Evolutionary conservation across 2,329 filamentous ascomycete genomes (phyloP).

Genomic region (Leptosphaerulina australis): DNA sequence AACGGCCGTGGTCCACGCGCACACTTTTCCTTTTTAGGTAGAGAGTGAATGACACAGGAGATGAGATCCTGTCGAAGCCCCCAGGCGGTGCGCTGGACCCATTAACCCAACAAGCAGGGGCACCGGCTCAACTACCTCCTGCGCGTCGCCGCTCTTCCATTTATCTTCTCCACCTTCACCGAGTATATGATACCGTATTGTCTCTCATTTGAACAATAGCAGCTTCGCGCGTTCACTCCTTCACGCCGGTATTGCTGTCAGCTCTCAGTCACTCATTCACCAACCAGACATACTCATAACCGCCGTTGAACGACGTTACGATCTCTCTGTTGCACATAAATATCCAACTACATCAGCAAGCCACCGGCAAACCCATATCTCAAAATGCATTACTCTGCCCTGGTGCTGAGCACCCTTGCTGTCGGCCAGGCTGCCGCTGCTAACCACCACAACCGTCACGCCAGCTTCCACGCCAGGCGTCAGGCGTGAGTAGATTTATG

Average conservation of each 20-base stretch:
- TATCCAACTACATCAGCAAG: constrained; percentile 13
- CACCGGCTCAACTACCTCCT: constrained; percentile 29
- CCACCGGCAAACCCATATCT: constrained; percentile 9
- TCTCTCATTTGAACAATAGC: constrained; percentile 33
- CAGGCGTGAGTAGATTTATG: constrained; percentile 34
- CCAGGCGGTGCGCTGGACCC: constrained; percentile 18
- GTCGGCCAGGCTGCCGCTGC: constrained; percentile 44
- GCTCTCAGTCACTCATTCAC: constrained; percentile 41
- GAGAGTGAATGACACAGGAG: constrained; percentile 23
- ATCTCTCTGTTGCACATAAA: constrained; percentile 21
- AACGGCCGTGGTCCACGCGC: constrained; percentile 28
- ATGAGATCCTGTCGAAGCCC: constrained; percentile 33
- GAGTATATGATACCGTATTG: constrained; percentile 32
- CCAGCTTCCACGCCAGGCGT: constrained; percentile 47
- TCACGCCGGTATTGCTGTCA: constrained; percentile 42
- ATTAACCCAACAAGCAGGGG: constrained; percentile 22
- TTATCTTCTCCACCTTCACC: constrained; percentile 35
- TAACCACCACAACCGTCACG: constrained; percentile 42
- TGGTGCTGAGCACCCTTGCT: constrained; percentile 48
- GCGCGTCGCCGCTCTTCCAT: constrained; percentile 33
- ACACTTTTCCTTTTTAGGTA: constrained; percentile 20
- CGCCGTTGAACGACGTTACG: constrained; percentile 40
- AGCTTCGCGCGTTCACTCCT: constrained; percentile 49
- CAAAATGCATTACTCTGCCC: constrained; percentile 46
- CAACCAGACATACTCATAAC: constrained; percentile 14